These are phyloP conservation scores for Sporisorium scitamineum DNA, from an alignment of 1,284 basidiomycete species.

Conservation along the genomic window DNA sequence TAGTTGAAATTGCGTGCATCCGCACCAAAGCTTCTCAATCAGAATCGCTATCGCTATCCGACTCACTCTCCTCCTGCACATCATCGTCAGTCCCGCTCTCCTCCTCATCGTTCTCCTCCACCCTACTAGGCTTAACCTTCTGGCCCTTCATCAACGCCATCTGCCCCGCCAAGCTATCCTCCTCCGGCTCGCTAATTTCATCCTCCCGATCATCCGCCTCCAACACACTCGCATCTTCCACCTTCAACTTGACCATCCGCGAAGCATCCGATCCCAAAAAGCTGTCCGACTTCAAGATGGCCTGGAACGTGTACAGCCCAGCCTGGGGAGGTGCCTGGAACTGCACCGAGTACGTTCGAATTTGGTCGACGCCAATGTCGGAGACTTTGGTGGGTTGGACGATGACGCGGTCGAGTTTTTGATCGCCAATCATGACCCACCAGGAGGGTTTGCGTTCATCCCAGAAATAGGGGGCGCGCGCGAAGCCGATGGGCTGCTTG, in stretches of 20 bases:
- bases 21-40: constrained; percentile 2
- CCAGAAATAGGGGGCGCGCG: constrained; percentile 88
- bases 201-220: constrained; percentile 58
- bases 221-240: constrained; percentile 78
- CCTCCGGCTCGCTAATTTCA: constrained; percentile 68
- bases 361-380: constrained; percentile 75
- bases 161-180: constrained; percentile 85
- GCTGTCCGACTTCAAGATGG: constrained; percentile 86
- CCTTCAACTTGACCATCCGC: constrained; percentile 70
- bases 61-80: constrained; percentile 22
- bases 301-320: constrained; percentile 89
- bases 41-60: constrained; percentile 39
- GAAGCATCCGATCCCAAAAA: constrained; percentile 81
- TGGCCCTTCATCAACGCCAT: constrained; percentile 97
- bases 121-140: constrained; percentile 77
- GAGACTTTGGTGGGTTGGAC: constrained; percentile 87
- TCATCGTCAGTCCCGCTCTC: constrained; percentile 68
- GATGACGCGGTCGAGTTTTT: constrained; percentile 87
- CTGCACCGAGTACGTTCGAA: constrained; percentile 86
- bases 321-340: constrained; percentile 92
- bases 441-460: constrained; percentile 69
- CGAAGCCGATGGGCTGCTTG: constrained; percentile 74
- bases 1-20: background rate
- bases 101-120: constrained; percentile 71
- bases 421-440: constrained; percentile 81